A percentile compares a stretch with the other conserved stretches of the same genome.
phyloP scores from a whole-genome alignment of 148 eudicot genomes.

The Persicaria tinctoria region DNA sequence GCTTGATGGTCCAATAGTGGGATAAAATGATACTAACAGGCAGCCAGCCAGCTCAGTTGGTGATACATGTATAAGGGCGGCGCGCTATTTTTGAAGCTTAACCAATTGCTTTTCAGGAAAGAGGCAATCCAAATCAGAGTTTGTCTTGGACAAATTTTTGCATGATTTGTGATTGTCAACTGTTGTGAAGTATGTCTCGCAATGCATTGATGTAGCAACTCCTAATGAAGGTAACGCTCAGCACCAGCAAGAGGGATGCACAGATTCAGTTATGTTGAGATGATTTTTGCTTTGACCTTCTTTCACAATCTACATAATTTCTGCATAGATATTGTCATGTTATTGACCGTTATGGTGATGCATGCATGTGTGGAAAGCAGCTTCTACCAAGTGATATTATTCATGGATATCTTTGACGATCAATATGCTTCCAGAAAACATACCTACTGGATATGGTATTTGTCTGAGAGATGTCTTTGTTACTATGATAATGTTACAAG shows the following conservation, averaged over 20 bases:
- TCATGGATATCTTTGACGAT: background rate
- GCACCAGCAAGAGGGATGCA: background rate
- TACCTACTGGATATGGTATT: background rate
- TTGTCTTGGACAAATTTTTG: background rate
- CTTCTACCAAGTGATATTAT: background rate
- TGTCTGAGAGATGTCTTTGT: background rate
- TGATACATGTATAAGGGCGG: background rate
- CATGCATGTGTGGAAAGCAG: background rate
- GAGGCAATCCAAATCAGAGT: background rate
- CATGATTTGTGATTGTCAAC: background rate
- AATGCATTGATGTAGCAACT: background rate
- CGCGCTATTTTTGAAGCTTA: background rate
- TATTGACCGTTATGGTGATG: background rate
- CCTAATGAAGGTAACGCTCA: background rate
- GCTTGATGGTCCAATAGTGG: background rate
- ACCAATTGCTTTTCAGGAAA: background rate
- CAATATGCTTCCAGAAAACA: background rate
- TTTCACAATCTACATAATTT: background rate
- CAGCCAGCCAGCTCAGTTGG: background rate
- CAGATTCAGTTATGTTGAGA: background rate
- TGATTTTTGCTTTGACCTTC: background rate
- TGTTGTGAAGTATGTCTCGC: background rate
- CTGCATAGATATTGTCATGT: background rate
- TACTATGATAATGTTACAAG: background rate
- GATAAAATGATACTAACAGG: background rate